These are phyloP conservation scores for Ananas comosus DNA, from an alignment of 176 grass and related monocot species.

Conservation along the genomic window DNA sequence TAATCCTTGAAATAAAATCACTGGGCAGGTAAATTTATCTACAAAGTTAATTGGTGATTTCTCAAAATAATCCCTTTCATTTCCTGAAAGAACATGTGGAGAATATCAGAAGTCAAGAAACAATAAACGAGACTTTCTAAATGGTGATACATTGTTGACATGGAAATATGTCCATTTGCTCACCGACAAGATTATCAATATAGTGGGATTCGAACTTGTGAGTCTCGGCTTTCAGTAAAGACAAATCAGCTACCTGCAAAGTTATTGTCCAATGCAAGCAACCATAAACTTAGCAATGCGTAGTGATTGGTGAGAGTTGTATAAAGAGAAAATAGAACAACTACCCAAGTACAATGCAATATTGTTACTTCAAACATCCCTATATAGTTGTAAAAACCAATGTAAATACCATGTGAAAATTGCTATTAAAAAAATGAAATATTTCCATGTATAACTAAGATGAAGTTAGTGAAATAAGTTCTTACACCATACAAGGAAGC, in stretches of 20 bases:
- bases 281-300: too few relatives aligned
- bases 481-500: slow-evolving; percentile 98
- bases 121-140: not conserved
- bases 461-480: slow-evolving; percentile 8
- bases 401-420: too few relatives aligned
- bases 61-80: slow-evolving; percentile 53
- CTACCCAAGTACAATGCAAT: too few relatives aligned
- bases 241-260: slow-evolving; percentile 58
- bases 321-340: too few relatives aligned
- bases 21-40: slow-evolving; percentile 74
- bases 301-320: too few relatives aligned
- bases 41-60: slow-evolving; percentile 85
- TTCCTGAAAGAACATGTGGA: slow-evolving; percentile 32
- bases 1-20: slow-evolving; percentile 91
- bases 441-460: too few relatives aligned
- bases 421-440: too few relatives aligned
- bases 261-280: not conserved
- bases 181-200: slow-evolving; percentile 78
- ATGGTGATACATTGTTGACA: not conserved
- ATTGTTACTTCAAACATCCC: too few relatives aligned
- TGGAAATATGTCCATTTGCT: slow-evolving; percentile 13
- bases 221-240: slow-evolving; percentile 60
- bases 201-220: slow-evolving; percentile 92
- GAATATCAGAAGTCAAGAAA: not conserved
- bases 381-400: too few relatives aligned